Evolutionary conservation across 2,329 filamentous ascomycete species (phyloP), one percentile per base, ranked within the genome.

Genomic region (Colletotrichum chlorophyti): DNA sequence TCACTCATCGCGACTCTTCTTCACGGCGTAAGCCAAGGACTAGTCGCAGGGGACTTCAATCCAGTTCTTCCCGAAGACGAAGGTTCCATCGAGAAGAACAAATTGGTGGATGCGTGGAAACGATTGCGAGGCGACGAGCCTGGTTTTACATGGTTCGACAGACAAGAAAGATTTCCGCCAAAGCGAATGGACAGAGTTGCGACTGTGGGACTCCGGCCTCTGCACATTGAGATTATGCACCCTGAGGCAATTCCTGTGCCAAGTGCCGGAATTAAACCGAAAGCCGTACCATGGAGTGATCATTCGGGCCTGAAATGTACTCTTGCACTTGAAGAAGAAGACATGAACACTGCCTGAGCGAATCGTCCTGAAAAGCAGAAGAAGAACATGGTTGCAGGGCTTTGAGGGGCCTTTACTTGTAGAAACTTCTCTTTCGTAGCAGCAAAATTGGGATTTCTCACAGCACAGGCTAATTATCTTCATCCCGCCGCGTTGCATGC

Each of bases 1-100:
- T 61, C 64, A 0, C 66, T 70, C 12, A 59, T 66, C 2, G 62
- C 68, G 0, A 53, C 52, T 4, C 58, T 71, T 11, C 61, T 77
- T 4, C 64, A 58, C 21, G 61, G 61, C 12, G 54, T 66, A 3
- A 68, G 65, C 1, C 62, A 57, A 21, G 74, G 73, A 0, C 38
- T 77, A 4, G 65, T 76, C 2, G 73, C 74, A 3, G 75, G 75
- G 10, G 73, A 77, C 49, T 77, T 77, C 57, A 76, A 77, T 49
- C 70, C 72, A 3, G 69, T 75, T 3, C 61, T 73, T 4, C 66
- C 70, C 1, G 68, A 72, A 40, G 75, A 78, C 48, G 58, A 60
- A 3, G 35, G 46, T 0, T 65, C 75, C 5, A 57, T 77, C 0
- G 49, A 57, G 11, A 62, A 65, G 2, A 75, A 73, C 53, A 59